A percentile compares a stretch with the other conserved stretches of the same genome.
These are phyloP conservation scores for Talaromyces sp. DNA, from an alignment of 2,329 filamentous ascomycete species.

Conservation along the genomic window DNA sequence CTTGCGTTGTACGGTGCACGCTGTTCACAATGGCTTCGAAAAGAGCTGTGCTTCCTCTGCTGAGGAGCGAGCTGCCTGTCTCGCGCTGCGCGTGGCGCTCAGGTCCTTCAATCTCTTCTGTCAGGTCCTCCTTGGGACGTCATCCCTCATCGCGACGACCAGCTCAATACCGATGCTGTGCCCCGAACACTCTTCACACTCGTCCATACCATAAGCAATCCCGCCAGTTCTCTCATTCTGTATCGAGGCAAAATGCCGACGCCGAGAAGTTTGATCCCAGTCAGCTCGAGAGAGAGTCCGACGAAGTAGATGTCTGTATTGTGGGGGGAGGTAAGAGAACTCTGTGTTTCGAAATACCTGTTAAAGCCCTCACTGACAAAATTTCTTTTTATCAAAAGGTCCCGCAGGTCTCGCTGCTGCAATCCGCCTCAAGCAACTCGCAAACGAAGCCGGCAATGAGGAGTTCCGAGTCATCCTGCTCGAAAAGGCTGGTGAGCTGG, in stretches of 20 bases:
- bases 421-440: slow-evolving; percentile 90
- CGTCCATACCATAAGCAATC: slow-evolving; percentile 20
- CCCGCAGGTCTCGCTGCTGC: slow-evolving; percentile 88
- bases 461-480: slow-evolving; percentile 89
- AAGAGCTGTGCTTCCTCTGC: slow-evolving; percentile 33
- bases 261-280: slow-evolving; percentile 58
- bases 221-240: slow-evolving; percentile 42
- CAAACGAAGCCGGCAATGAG: slow-evolving; percentile 90
- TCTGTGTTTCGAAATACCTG: not conserved
- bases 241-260: slow-evolving; percentile 36
- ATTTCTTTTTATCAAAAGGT: slow-evolving; percentile 40
- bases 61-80: slow-evolving; percentile 35
- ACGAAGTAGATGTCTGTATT: slow-evolving; percentile 95
- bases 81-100: slow-evolving; percentile 24
- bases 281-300: slow-evolving; percentile 75
- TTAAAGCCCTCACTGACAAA: slow-evolving; percentile 1
- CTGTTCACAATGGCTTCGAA: slow-evolving; percentile 34
- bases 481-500: slow-evolving; percentile 92
- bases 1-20: not conserved
- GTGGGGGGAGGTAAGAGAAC: slow-evolving; percentile 68
- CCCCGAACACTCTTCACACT: not conserved
- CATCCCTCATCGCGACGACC: slow-evolving; percentile 14
- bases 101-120: slow-evolving; percentile 16
- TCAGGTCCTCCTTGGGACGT: slow-evolving; percentile 12
- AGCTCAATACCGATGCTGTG: not conserved